Conservation (phyloP, 208 protist genomes). For the Trypanosoma congolense region DNA sequence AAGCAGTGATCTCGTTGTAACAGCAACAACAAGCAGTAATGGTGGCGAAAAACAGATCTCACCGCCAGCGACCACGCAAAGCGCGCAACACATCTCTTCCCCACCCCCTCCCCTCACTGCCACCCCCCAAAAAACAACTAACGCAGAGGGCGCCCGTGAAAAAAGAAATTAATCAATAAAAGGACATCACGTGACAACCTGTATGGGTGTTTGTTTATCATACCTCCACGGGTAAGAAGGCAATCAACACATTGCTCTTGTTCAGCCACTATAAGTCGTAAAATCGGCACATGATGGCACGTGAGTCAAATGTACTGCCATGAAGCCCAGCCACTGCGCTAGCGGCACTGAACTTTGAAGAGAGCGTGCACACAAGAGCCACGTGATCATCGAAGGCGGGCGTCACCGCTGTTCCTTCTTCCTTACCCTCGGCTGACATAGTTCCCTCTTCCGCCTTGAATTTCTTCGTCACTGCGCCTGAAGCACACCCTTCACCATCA, state of each 20-base stretch:
- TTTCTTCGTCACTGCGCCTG: conserved; percentile 8
- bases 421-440: conserved; percentile 2
- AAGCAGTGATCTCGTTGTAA: too few relatives aligned
- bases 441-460: background rate
- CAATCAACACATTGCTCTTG: background rate
- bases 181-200: too few relatives aligned
- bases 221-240: background rate
- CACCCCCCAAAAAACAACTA: too few relatives aligned
- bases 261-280: conserved; percentile 13
- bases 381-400: conserved; percentile 54
- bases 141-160: too few relatives aligned
- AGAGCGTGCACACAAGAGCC: conserved; percentile 49
- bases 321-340: conserved; percentile 55
- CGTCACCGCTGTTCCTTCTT: conserved; percentile 4
- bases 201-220: too few relatives aligned
- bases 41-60: too few relatives aligned
- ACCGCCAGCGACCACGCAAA: too few relatives aligned
- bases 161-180: too few relatives aligned
- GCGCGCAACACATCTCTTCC: too few relatives aligned
- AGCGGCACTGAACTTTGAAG: conserved; percentile 42
- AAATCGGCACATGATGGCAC: conserved; percentile 57
- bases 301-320: conserved; percentile 49
- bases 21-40: too few relatives aligned
- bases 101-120: too few relatives aligned
- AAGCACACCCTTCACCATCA: conserved; percentile 2